Evolutionary conservation across 495 filamentous ascomycete genomes (phyloP).

Genomic region (Neurospora sp.): DNA sequence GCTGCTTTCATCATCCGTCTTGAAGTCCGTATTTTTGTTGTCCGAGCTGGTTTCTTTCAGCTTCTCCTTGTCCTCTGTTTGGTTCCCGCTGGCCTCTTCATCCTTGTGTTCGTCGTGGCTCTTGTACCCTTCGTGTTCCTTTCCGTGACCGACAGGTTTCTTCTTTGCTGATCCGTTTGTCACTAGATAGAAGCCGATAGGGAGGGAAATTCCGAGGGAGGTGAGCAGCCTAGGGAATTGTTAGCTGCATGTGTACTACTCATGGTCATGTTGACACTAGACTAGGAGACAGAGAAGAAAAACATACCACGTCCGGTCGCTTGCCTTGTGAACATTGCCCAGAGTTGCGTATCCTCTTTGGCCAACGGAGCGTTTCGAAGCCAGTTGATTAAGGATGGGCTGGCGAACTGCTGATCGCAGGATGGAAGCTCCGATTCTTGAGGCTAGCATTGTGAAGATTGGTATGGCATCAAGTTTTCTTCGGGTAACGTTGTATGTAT

Average conservation of each 20-base stretch:
- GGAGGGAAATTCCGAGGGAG: constrained; percentile 10
- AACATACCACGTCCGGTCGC: constrained; percentile 15
- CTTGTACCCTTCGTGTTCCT: background rate
- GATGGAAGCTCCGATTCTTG: background rate
- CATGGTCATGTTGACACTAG: background rate
- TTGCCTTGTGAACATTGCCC: constrained; percentile 1
- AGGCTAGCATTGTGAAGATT: background rate
- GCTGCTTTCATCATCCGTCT: background rate
- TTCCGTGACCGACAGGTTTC: background rate
- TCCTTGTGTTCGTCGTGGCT: background rate
- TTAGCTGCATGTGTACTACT: background rate
- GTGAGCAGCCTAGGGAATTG: constrained; percentile 6
- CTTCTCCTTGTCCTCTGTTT: background rate
- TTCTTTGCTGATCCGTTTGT: background rate
- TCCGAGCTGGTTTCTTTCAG: background rate
- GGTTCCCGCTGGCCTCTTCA: constrained; percentile 22
- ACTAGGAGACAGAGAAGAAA: background rate
- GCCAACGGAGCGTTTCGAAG: background rate
- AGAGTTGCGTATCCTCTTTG: constrained; percentile 9
- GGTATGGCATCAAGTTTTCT: background rate
- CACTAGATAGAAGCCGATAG: constrained; percentile 5
- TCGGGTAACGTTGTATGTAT: background rate
- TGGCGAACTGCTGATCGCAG: constrained; percentile 1
- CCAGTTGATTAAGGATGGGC: background rate
- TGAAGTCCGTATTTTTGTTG: background rate